Conservation (phyloP, 805 yeast genomes). For the Grigorovia humatica region DNA sequence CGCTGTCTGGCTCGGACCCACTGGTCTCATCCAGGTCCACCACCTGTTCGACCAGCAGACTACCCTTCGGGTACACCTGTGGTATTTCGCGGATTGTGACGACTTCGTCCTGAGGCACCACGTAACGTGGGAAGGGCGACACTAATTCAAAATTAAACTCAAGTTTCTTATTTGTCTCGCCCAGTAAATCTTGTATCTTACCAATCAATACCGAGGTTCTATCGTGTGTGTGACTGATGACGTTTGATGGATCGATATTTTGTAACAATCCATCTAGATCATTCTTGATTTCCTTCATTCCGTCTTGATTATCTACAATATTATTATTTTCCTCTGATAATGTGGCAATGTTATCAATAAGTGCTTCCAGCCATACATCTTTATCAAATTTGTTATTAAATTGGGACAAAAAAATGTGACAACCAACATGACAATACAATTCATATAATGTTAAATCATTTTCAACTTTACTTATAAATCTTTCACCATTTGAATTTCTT, state of each 20-base stretch:
- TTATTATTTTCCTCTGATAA: slow-evolving; percentile 7
- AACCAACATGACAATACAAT: slow-evolving; percentile 18
- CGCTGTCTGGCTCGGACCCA: slow-evolving; percentile 11
- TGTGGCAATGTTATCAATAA: slow-evolving; percentile 31
- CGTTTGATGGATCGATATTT: not conserved
- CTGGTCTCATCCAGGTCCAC: slow-evolving; percentile 22
- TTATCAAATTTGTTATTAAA: slow-evolving; percentile 44
- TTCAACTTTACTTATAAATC: slow-evolving; percentile 19
- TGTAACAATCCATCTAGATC: not conserved
- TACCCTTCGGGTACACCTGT: slow-evolving; percentile 64
- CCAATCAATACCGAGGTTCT: not conserved
- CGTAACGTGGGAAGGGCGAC: slow-evolving; percentile 53
- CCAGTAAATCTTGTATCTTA: not conserved
- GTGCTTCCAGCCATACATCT: slow-evolving; percentile 48
- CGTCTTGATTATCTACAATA: slow-evolving; percentile 1
- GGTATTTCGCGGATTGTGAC: slow-evolving; percentile 31
- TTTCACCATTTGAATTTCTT: slow-evolving; percentile 23
- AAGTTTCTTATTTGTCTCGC: slow-evolving; percentile 8
- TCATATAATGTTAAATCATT: slow-evolving; percentile 14
- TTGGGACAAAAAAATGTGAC: slow-evolving; percentile 16
- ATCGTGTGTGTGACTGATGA: not conserved
- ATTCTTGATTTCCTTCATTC: not conserved
- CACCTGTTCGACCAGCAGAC: slow-evolving; percentile 41
- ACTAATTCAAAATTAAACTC: slow-evolving; percentile 45
- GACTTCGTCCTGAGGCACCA: slow-evolving; percentile 30